Evolutionary conservation across 768 basidiomycete species (phyloP).

Genomic region (Russula foetens): DNA sequence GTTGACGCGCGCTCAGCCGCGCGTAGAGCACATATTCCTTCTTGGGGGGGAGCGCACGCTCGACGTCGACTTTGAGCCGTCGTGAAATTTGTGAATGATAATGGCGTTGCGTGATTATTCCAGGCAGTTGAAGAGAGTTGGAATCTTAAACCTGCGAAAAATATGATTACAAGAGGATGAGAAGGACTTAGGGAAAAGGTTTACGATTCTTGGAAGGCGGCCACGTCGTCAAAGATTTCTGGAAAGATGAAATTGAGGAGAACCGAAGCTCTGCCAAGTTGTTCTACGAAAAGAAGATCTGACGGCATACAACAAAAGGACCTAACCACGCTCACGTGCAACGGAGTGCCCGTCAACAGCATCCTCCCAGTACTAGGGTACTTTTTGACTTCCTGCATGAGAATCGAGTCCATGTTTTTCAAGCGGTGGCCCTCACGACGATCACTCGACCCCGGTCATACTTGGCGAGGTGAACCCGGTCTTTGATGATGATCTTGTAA

Average conservation of each 20-base stretch:
- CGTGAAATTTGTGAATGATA: constrained; percentile 74
- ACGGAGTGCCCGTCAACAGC: constrained; percentile 92
- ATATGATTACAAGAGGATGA: neutral
- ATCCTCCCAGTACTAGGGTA: constrained; percentile 80
- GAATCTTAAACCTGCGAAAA: constrained; percentile 57
- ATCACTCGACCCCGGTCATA: constrained; percentile 89
- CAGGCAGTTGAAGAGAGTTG: constrained; percentile 49
- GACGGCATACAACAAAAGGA: constrained; percentile 1
- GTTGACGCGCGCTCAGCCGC: constrained; percentile 74
- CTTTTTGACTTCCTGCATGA: constrained; percentile 85
- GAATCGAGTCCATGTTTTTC: constrained; percentile 89
- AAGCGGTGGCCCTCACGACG: constrained; percentile 91
- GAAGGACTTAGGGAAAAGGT: constrained; percentile 15
- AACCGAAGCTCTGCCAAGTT: constrained; percentile 94
- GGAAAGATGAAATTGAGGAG: constrained; percentile 94
- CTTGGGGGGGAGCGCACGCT: constrained; percentile 73
- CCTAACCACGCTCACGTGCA: constrained; percentile 56
- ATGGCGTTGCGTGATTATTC: constrained; percentile 50
- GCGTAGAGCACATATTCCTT: constrained; percentile 95
- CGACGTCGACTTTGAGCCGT: constrained; percentile 85
- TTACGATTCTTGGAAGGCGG: constrained; percentile 85
- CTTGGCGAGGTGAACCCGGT: constrained; percentile 53
- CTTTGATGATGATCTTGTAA: constrained; percentile 87
- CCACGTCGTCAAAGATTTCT: constrained; percentile 83
- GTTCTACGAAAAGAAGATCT: constrained; percentile 49